These are phyloP conservation scores for Hypomontagnella submonticulosa DNA, from an alignment of 495 filamentous ascomycete species.

Conservation along the genomic window DNA sequence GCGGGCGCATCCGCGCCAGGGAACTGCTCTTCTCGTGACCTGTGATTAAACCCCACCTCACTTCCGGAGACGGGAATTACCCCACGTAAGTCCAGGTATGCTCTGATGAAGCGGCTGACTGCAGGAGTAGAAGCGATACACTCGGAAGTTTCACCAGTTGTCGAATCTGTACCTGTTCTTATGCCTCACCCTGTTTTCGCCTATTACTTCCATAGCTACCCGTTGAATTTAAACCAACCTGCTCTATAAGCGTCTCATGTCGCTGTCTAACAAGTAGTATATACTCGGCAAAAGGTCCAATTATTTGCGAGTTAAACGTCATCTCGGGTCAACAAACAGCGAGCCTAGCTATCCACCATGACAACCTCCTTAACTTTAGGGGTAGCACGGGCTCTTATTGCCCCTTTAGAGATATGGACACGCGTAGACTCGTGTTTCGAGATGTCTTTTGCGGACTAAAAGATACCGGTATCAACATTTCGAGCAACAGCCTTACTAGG, in stretches of 20 bases:
- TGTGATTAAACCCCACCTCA: conserved; percentile 16
- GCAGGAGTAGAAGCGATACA: conserved; percentile 4
- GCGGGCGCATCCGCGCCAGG: conserved; percentile 1
- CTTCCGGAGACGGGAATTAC: conserved; percentile 1
- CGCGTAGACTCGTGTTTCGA: conserved; percentile 1
- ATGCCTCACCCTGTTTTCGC: background rate
- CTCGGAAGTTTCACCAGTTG: background rate
- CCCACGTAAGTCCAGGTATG: conserved; percentile 6
- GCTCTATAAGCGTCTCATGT: background rate
- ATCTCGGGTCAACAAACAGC: conserved; percentile 36
- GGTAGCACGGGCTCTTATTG: background rate
- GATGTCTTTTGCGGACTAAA: conserved; percentile 13
- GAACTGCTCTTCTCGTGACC: background rate
- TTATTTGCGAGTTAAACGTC: conserved; percentile 4
- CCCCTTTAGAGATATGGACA: background rate
- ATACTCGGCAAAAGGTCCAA: conserved; percentile 1
- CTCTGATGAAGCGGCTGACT: conserved; percentile 5
- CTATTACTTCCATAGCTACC: conserved; percentile 1
- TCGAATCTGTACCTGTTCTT: background rate
- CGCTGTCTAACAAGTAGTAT: conserved; percentile 6
- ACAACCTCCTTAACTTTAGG: background rate
- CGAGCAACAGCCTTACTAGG: no score
- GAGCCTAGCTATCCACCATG: conserved; percentile 17
- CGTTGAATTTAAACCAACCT: conserved; percentile 14
- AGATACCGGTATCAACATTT: conserved; percentile 12